Base-by-base conservation (phyloP, 1,139 yeast genomes). In the Wickerhamiella pararugosa region DNA sequence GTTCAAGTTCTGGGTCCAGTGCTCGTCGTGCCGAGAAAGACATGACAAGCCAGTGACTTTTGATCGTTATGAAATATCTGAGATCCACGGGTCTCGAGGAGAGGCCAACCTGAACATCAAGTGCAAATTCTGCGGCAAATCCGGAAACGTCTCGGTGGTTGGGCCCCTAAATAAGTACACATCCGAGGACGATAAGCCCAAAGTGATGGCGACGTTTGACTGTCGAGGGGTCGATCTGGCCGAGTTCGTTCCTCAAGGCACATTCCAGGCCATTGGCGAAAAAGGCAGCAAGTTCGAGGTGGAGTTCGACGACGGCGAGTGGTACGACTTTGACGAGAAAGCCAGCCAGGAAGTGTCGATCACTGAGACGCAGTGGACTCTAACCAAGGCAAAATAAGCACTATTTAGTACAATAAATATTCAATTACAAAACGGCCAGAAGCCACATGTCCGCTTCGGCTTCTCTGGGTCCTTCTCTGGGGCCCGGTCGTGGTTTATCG, bases 291-390 rank as follows among this genome's bases (percentile, higher is more conserved):
- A 57, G 44, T 82, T 81, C 53, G 58, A 57, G 21, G 71, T 84
- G n/a, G 84, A 79, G 45, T 61, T 84, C 41, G 72, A 69, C 35
- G 96, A 84, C 34, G 75, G 73, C 37, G 97, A 90, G 57, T 87
- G 95, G 93, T 90, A 78, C 58, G 98, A 90, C 55, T 92, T 87
- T 57, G 97, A 90, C 57, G 97, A 90, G 46, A 73, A 77, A 54
- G 78, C 82, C 5, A 74, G 76, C 7, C 73, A 67, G 27, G 96
- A 90, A 59, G 96, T 86, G 25, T 76, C 92, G 34, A 71, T 90
- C 10, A 75, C 81, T 1, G 90, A 83, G 6, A 69, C 77, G 15
- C 57, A 65, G 43, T 86, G 93, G 82, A 40, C 45, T 2, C 45
- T 51, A 6, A 42, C 34, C 29, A 51, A 51, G 32, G 27, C n/a